Conservation (phyloP, 169 alveolate species). For the Cryptosporidium bovis region DNA sequence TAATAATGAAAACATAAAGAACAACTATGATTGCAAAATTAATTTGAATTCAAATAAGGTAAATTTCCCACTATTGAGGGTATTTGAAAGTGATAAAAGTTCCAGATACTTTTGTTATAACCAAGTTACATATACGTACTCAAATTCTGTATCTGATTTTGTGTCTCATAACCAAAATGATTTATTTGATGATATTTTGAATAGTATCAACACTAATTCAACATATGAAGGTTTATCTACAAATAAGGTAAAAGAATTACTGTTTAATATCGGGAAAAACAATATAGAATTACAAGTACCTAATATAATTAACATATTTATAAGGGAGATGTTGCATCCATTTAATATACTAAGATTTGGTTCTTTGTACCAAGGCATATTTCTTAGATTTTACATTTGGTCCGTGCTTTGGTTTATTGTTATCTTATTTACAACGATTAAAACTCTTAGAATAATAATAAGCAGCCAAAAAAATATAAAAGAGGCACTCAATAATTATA, state of each 20-base stretch:
- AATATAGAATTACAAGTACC: constrained; percentile 47
- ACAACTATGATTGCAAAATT: no score
- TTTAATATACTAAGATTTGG: constrained; percentile 48
- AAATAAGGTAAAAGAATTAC: not conserved
- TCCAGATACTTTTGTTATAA: constrained; percentile 38
- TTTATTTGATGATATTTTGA: no score
- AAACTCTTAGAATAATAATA: constrained; percentile 30
- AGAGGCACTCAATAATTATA: constrained; percentile 41
- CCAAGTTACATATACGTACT: constrained; percentile 50
- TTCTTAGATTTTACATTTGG: constrained; percentile 63
- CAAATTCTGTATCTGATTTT: constrained; percentile 41
- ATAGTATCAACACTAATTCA: no score
- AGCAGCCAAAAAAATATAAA: constrained; percentile 31
- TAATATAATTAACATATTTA: constrained; percentile 3
- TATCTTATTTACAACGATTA: constrained; percentile 16
- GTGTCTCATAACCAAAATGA: constrained; percentile 22
- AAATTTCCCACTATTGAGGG: constrained; percentile 16
- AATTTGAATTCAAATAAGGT: not conserved
- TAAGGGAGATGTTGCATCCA: constrained; percentile 41
- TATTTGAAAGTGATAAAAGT: not conserved
- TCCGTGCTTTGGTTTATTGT: constrained; percentile 25
- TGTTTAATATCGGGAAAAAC: constrained; percentile 23
- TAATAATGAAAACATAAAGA: not conserved
- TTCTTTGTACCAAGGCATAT: constrained; percentile 57
- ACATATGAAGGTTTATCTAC: constrained; percentile 1